Conservation (phyloP, 2,329 filamentous ascomycete genomes). For the Aotearoamyces nothofagi region DNA sequence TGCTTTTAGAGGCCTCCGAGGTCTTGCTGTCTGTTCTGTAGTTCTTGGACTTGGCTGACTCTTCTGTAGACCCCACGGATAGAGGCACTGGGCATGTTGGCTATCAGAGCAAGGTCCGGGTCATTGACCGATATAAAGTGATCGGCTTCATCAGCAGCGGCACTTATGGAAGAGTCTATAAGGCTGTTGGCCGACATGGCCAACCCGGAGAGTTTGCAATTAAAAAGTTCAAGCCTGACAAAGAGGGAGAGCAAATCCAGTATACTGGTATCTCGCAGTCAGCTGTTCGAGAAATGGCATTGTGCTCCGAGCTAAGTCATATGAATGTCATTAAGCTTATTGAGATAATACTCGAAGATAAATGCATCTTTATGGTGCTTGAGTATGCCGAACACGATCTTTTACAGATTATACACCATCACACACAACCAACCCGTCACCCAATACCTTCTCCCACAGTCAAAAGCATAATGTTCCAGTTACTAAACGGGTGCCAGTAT, state of each 20-base stretch:
- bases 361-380: slow-evolving; percentile 99
- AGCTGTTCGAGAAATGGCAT: slow-evolving; percentile 90
- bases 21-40: slow-evolving; percentile 16
- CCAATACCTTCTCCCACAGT: slow-evolving; percentile 80
- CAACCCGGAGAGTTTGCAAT: slow-evolving; percentile 81
- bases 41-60: slow-evolving; percentile 21
- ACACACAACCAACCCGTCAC: slow-evolving; percentile 72
- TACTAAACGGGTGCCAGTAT: slow-evolving; percentile 88
- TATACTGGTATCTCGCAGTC: slow-evolving; percentile 98
- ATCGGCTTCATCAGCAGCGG: slow-evolving; percentile 97
- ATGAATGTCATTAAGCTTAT: slow-evolving; percentile 79
- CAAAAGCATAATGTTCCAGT: slow-evolving; percentile 89
- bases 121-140: slow-evolving; percentile 88
- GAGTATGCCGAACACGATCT: slow-evolving; percentile 97
- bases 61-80: slow-evolving; percentile 34
- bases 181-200: slow-evolving; percentile 65
- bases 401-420: slow-evolving; percentile 95
- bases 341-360: slow-evolving; percentile 95
- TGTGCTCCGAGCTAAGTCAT: slow-evolving; percentile 85
- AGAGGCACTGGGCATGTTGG: slow-evolving; percentile 29
- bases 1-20: slow-evolving; percentile 3
- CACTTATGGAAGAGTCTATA: slow-evolving; percentile 96
- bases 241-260: slow-evolving; percentile 85
- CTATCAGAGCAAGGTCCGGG: slow-evolving; percentile 68
- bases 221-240: slow-evolving; percentile 77